Conservation (phyloP, 169 alveolate species). For the Amoebophrya sp. region DNA sequence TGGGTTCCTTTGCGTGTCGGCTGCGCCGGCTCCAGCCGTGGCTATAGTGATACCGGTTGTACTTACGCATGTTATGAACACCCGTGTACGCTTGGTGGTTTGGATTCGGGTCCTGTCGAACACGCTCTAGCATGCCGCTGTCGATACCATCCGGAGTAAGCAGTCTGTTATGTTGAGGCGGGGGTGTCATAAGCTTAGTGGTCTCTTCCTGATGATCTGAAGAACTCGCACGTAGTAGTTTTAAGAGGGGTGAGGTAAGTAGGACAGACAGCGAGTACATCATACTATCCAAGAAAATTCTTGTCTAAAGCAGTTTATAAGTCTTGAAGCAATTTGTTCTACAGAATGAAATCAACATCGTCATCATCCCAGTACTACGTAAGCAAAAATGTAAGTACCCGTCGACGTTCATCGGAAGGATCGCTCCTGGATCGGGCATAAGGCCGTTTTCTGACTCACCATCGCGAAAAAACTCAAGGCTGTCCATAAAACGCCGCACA, state of each 20-base stretch:
- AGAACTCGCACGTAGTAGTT: neutral
- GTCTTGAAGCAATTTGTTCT: neutral
- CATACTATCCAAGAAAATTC: neutral
- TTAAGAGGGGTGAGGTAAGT: too few relatives aligned
- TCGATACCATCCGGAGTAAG: neutral
- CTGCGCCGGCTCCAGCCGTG: neutral
- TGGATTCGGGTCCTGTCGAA: neutral
- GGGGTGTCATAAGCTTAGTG: too few relatives aligned
- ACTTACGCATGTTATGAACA: neutral
- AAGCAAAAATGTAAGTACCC: too few relatives aligned
- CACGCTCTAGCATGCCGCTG: neutral
- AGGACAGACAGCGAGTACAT: too few relatives aligned
- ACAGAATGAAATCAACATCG: too few relatives aligned
- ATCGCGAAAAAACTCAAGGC: neutral
- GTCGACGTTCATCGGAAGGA: neutral
- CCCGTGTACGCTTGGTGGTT: neutral
- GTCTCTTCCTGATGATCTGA: neutral
- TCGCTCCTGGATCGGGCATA: neutral
- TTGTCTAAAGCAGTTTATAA: too few relatives aligned
- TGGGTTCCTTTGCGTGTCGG: neutral
- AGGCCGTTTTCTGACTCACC: neutral
- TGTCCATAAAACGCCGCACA: neutral
- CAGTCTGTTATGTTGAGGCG: neutral
- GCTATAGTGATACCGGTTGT: neutral
- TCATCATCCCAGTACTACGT: too few relatives aligned